Conservation (phyloP, 495 filamentous ascomycete genomes). For the Aspergillus sparsus region DNA sequence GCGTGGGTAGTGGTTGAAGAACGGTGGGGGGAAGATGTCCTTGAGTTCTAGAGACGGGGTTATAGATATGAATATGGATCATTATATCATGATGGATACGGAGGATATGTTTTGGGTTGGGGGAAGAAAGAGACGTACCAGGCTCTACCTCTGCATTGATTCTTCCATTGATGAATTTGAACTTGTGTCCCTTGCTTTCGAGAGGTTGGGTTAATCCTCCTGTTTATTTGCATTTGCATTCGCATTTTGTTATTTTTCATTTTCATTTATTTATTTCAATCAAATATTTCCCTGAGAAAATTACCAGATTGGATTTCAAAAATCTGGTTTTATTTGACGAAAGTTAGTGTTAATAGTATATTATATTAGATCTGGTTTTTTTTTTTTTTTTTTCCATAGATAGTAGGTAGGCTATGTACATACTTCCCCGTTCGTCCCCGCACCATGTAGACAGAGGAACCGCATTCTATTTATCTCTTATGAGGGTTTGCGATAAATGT, state of each 20-base stretch:
- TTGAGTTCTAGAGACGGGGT: conserved; percentile 33
- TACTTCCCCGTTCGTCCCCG: conserved; percentile 41
- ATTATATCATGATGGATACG: background rate
- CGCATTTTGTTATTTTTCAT: conserved; percentile 4
- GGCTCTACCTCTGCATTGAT: conserved; percentile 30
- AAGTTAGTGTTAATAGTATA: too few species aligned
- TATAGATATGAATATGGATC: background rate
- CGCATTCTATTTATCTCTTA: conserved; percentile 28
- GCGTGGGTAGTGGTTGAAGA: conserved; percentile 42
- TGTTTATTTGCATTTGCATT: conserved; percentile 17
- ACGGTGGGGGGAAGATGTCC: conserved; percentile 39
- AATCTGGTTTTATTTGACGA: conserved; percentile 27
- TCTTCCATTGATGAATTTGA: conserved; percentile 39
- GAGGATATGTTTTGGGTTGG: background rate
- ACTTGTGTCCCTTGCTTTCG: conserved; percentile 35
- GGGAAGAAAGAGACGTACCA: conserved; percentile 23
- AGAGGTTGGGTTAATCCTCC: conserved; percentile 38
- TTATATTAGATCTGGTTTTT: too few species aligned
- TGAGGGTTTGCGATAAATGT: too few species aligned
- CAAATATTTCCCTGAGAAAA: background rate
- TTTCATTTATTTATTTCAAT: background rate
- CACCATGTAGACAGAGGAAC: conserved; percentile 45
- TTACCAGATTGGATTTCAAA: conserved; percentile 44
- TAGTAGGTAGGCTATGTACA: conserved; percentile 3
- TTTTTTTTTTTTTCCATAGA: background rate